Conservation (phyloP, 176 grass and related monocot genomes). For the Panicum miliaceum region DNA sequence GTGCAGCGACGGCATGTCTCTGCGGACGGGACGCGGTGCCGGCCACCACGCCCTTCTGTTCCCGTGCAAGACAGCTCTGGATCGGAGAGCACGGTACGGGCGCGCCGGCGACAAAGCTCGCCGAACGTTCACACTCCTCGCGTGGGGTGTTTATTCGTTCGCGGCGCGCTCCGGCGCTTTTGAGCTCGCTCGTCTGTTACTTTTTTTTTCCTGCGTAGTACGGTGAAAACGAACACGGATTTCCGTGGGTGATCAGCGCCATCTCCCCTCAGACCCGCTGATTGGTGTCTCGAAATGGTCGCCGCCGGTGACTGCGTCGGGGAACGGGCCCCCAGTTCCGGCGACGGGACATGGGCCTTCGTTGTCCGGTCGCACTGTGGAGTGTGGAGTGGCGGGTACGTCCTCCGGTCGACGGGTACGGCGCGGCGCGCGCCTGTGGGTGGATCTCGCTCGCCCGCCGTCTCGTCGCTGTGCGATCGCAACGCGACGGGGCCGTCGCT, state of each 20-base stretch:
- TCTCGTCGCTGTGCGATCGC: not conserved
- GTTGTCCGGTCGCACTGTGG: not conserved
- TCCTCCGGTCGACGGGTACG: not conserved
- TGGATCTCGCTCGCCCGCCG: not conserved
- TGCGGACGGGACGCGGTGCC: not conserved
- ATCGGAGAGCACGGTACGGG: not conserved
- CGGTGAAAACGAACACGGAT: not conserved
- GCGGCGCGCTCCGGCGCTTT: slow-evolving; percentile 3
- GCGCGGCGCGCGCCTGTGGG: not conserved
- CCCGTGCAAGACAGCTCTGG: slow-evolving; percentile 21
- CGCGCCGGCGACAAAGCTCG: not conserved
- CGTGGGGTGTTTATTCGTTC: slow-evolving; percentile 37
- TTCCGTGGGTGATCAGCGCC: not conserved
- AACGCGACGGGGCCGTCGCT: slow-evolving; percentile 1
- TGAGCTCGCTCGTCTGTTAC: slow-evolving; percentile 12
- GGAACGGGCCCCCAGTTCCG: not conserved
- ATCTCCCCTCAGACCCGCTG: not conserved
- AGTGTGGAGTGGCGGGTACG: not conserved
- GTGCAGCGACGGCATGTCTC: not conserved
- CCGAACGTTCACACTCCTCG: slow-evolving; percentile 1
- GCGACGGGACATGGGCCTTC: not conserved
- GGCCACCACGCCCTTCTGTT: not conserved
- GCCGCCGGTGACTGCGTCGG: slow-evolving; percentile 38
- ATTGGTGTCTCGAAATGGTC: not conserved
- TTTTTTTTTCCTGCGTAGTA: not conserved